Evolutionary conservation across 768 basidiomycete species (phyloP), one percentile per base, ranked within the genome.

Genomic region (Amanita muscaria): DNA sequence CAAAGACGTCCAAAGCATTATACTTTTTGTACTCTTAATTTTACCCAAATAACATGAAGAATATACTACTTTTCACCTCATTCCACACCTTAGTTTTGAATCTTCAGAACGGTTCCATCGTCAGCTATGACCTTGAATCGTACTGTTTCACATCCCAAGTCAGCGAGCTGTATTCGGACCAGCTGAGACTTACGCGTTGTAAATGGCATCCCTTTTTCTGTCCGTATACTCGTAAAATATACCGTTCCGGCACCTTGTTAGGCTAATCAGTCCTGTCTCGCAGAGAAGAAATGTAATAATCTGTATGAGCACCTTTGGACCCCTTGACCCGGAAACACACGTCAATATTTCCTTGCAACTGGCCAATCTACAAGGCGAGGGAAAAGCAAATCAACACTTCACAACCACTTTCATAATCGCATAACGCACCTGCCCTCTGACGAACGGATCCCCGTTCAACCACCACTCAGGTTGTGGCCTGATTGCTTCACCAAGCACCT

Each of bases 181-280:
- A 29, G 27, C 27, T 29, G 27, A 18, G 4, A 73, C 81, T 49
- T 59, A 89, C 84, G 56, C 3, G 81, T 79, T 25, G 73, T 77
- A 58, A 84, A 88, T 1, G 73, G 74, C 31, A 73, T 64, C 7
- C 83, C 85, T 55, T 87, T 88, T 12, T 72, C 76, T 63, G 77
- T 81, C 33, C 87, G 73, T 45, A 89, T 81, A 58, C 84, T 88
- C 2, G 86, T 88, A 58, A 88, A 89, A 56, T 89, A 88, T 2
- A 88, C 59, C 14, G 84, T 89, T 5, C 87, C 87, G 15, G 77
- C 69, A 16, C 75, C 85, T 87, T 5, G 19, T 22, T 34, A 18
- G 7, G 29, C 16, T 8, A 19, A 19, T 18, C 39, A 42, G 6
- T 23, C 3, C 21, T 19, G 22, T 15, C 15, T 49, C 12, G 31